Evolutionary conservation across 2,329 filamentous ascomycete genomes (phyloP).

Genomic region (Raffaelea arxii): DNA sequence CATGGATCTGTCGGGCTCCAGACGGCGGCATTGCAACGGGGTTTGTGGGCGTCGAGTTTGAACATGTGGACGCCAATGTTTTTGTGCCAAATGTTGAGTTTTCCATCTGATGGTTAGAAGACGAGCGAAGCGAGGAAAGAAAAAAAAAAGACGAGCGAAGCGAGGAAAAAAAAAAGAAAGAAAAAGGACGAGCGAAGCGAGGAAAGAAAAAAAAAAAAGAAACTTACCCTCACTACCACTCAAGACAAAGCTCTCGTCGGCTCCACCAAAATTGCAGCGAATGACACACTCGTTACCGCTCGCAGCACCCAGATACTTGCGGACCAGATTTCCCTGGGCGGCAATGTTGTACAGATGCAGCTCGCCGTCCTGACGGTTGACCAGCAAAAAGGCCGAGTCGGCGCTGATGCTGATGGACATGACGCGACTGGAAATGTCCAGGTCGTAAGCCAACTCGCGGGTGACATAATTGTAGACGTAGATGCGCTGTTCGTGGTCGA

Average conservation of each 20-base stretch:
- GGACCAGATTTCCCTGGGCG: conserved; percentile 54
- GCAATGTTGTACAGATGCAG: conserved; percentile 72
- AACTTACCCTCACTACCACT: conserved; percentile 79
- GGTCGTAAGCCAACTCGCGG: conserved; percentile 64
- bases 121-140: too few species aligned
- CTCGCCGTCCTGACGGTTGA: conserved; percentile 70
- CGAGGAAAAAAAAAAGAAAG: neutral
- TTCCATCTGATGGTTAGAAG: conserved; percentile 36
- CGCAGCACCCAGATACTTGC: conserved; percentile 64
- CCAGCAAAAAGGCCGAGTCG: conserved; percentile 71
- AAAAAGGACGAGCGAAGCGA: too few species aligned
- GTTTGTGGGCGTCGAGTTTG: conserved; percentile 62
- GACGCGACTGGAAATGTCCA: conserved; percentile 57
- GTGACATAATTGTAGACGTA: conserved; percentile 76
- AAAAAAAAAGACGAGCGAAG: too few species aligned
- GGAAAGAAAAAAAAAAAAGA: too few species aligned
- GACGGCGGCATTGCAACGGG: conserved; percentile 74
- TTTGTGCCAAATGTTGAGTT: conserved; percentile 86
- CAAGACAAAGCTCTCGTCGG: conserved; percentile 82
- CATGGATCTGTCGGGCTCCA: conserved; percentile 80
- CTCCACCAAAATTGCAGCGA: conserved; percentile 75
- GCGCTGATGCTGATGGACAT: conserved; percentile 74
- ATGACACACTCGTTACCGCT: conserved; percentile 67
- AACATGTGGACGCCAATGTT: conserved; percentile 68
- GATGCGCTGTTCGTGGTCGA: conserved; percentile 60